Evolutionary conservation across 106 monocot genomes (phyloP).

Genomic region (Allium sativum): DNA sequence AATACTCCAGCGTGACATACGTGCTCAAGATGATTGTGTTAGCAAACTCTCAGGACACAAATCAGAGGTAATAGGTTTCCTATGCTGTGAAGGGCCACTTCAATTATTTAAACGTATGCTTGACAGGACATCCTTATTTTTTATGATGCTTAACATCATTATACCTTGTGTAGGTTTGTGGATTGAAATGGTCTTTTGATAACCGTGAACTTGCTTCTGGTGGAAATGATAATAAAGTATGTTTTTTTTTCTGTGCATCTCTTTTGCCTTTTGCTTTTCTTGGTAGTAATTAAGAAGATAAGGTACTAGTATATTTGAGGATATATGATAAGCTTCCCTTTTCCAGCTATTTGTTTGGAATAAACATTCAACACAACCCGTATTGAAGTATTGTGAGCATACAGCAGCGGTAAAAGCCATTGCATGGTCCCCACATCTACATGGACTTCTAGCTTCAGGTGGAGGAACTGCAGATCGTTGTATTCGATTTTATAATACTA

Average conservation of each 20-base stretch:
- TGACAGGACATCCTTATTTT: not conserved
- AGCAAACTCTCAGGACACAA: slow-evolving; percentile 86
- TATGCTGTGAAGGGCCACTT: not conserved
- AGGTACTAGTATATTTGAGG: too few relatives aligned
- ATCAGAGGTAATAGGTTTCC: slow-evolving; percentile 59
- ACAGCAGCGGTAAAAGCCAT: slow-evolving; percentile 99
- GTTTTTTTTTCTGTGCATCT: slow-evolving; percentile 2
- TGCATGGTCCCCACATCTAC: slow-evolving; percentile 96
- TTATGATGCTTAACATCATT: not conserved
- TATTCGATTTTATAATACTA: slow-evolving; percentile 96
- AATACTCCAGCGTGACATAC: slow-evolving; percentile 92
- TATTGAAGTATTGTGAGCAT: slow-evolving; percentile 86
- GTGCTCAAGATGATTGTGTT: slow-evolving; percentile 80
- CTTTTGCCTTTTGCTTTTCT: slow-evolving; percentile 3
- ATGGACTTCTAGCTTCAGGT: slow-evolving; percentile 94
- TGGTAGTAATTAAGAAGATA: not conserved
- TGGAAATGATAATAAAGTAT: slow-evolving; percentile 94
- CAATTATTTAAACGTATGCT: not conserved
- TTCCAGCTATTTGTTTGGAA: slow-evolving; percentile 97
- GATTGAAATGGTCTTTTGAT: slow-evolving; percentile 96
- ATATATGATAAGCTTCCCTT: not conserved
- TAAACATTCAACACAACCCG: slow-evolving; percentile 74
- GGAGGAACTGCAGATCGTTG: slow-evolving; percentile 98
- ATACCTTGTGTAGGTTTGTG: slow-evolving; percentile 46
- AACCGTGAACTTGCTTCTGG: slow-evolving; percentile 95